A percentile compares a stretch with the other conserved stretches of the same genome.
phyloP scores from a whole-genome alignment of 371 early-diverging fungal species.

The Zychaea mexicana region DNA sequence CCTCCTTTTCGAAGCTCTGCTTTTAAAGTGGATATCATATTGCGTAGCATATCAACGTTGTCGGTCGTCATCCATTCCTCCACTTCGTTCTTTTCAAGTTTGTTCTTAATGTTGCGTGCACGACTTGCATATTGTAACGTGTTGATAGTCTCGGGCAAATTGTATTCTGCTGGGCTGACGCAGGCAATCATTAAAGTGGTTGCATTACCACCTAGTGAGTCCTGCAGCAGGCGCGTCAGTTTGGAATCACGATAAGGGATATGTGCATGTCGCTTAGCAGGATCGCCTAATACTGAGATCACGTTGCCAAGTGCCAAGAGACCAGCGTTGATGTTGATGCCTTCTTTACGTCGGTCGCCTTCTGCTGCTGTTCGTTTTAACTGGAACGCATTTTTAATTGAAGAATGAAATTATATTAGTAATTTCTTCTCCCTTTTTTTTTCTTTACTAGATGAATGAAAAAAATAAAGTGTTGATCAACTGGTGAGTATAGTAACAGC shows the following conservation, averaged over 20 bases:
- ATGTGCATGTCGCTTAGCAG: slow-evolving; percentile 61
- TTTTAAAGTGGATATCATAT: slow-evolving; percentile 57
- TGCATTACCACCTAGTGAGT: slow-evolving; percentile 94
- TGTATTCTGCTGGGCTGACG: slow-evolving; percentile 78
- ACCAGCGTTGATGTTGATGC: slow-evolving; percentile 98
- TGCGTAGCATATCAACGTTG: slow-evolving; percentile 59
- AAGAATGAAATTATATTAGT: neutral
- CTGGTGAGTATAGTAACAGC: neutral
- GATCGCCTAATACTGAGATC: slow-evolving; percentile 97
- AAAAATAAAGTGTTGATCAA: too few species aligned
- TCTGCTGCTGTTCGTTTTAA: slow-evolving; percentile 94
- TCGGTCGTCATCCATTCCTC: slow-evolving; percentile 70
- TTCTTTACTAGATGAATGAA: too few species aligned
- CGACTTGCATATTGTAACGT: slow-evolving; percentile 93
- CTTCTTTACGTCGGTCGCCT: slow-evolving; percentile 96
- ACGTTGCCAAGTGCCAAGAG: slow-evolving; percentile 98
- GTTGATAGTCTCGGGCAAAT: slow-evolving; percentile 88
- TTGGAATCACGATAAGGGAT: slow-evolving; percentile 99
- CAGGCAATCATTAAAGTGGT: slow-evolving; percentile 95
- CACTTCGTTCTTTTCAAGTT: slow-evolving; percentile 67
- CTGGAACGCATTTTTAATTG: slow-evolving; percentile 13
- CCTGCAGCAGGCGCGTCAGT: slow-evolving; percentile 95
- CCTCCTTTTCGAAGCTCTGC: slow-evolving; percentile 36
- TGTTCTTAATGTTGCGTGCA: slow-evolving; percentile 86
- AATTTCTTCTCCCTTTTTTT: too few species aligned